A percentile compares a stretch with the other conserved stretches of the same genome.
Conservation (phyloP, 352 stramenopile genomes). For the Globisporangium radiosum region DNA sequence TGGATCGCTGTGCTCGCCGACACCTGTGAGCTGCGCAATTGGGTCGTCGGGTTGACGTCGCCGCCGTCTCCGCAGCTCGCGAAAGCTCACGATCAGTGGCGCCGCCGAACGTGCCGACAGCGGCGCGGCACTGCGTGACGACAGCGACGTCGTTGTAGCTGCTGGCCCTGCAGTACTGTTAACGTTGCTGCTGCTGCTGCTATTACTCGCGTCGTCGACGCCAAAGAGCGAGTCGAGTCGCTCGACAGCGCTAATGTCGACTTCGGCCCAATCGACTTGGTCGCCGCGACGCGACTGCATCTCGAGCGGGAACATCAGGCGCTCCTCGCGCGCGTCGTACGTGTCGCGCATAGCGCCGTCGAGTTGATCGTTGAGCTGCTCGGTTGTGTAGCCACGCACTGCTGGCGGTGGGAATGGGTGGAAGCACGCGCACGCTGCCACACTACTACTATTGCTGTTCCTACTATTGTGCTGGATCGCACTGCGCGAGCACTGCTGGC, state of each 20-base stretch:
- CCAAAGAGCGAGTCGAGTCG: constrained; percentile 29
- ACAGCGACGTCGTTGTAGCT: background rate
- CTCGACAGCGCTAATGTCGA: constrained; percentile 22
- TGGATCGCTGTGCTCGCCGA: background rate
- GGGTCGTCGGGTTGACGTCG: constrained; percentile 4
- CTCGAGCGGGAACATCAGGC: constrained; percentile 30
- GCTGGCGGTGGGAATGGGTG: constrained; percentile 24
- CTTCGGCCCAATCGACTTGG: constrained; percentile 26
- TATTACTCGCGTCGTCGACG: background rate
- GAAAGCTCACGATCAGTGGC: constrained; percentile 10
- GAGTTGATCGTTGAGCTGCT: background rate
- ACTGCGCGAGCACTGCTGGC: constrained; percentile 19
- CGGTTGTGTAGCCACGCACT: background rate
- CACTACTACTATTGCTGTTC: background rate
- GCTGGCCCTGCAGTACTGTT: background rate
- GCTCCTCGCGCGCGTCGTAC: constrained; percentile 26
- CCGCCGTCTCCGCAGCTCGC: constrained; percentile 8
- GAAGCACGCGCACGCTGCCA: constrained; percentile 16
- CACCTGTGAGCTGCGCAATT: constrained; percentile 2
- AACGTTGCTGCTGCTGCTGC: background rate
- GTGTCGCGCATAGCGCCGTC: background rate
- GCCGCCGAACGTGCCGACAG: constrained; percentile 1
- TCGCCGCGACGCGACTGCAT: constrained; percentile 13
- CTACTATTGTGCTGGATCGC: background rate
- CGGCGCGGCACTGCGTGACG: background rate